A percentile compares a stretch with the other conserved stretches of the same genome.
These are phyloP conservation scores for Eucalyptus lansdowneana DNA, from an alignment of 345 rosid genomes.

Conservation along the genomic window DNA sequence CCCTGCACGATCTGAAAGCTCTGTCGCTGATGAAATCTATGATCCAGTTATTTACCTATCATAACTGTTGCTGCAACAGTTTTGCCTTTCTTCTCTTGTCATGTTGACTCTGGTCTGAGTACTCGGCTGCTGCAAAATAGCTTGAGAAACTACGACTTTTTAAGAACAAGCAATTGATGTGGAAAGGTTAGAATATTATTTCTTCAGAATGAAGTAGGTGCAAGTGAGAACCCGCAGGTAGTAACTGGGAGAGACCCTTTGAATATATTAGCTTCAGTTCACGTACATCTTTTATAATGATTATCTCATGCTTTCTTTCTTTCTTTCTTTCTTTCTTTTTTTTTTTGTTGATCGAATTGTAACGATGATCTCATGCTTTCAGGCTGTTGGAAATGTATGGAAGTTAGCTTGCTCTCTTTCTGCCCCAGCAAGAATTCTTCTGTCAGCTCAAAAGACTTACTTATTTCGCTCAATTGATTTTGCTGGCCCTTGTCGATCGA, in stretches of 20 bases:
- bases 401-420: slow-evolving; percentile 57
- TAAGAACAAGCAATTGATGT: neutral
- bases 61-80: neutral
- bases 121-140: neutral
- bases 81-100: neutral
- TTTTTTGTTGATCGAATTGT: neutral
- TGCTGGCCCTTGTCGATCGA: slow-evolving; percentile 74
- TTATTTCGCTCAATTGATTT: slow-evolving; percentile 56
- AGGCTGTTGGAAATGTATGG: slow-evolving; percentile 73
- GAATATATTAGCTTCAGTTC: neutral
- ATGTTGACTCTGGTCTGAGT: neutral
- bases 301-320: neutral
- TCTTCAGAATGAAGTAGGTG: neutral
- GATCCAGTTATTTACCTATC: neutral
- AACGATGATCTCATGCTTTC: neutral
- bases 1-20: neutral
- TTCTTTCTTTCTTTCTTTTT: no score
- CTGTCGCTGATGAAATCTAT: neutral
- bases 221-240: neutral
- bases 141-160: neutral
- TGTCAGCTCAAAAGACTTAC: slow-evolving; percentile 43
- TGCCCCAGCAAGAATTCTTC: slow-evolving; percentile 25
- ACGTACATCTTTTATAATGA: neutral
- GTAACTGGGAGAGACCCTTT: neutral
- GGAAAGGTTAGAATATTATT: neutral